Evolutionary conservation across 306 rosid species (phyloP).

Genomic region (Cajanus cajan): DNA sequence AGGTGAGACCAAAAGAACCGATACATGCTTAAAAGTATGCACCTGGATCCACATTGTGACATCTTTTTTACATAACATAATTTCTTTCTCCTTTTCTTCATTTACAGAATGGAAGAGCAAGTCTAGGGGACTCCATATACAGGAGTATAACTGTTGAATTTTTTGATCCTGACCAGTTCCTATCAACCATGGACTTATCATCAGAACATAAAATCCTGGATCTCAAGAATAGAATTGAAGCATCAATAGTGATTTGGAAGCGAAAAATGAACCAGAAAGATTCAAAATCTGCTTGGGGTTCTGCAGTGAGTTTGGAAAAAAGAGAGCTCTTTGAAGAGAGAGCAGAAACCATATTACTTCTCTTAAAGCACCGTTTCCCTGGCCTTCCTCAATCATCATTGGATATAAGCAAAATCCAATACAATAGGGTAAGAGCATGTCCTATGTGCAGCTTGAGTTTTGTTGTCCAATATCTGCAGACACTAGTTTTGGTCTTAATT

Average conservation of each 20-base stretch:
- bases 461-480: background rate
- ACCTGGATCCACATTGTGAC: background rate
- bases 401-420: constrained; percentile 96
- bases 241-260: constrained; percentile 94
- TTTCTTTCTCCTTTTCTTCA: background rate
- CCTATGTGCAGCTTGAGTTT: background rate
- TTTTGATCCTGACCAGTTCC: constrained; percentile 92
- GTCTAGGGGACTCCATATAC: constrained; percentile 85
- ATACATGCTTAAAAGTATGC: background rate
- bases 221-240: constrained; percentile 89
- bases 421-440: constrained; percentile 51
- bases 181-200: constrained; percentile 75
- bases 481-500: background rate
- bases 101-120: constrained; percentile 89
- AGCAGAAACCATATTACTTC: constrained; percentile 89
- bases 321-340: constrained; percentile 97
- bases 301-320: constrained; percentile 89
- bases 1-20: constrained; percentile 50
- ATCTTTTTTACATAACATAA: background rate
- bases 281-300: constrained; percentile 86
- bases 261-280: constrained; percentile 96
- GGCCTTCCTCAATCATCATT: constrained; percentile 88
- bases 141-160: constrained; percentile 75
- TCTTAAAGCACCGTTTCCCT: constrained; percentile 92
- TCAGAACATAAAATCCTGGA: constrained; percentile 89